phyloP scores from a whole-genome alignment of 129 eudicot species.

The Artemisia tridentata region DNA sequence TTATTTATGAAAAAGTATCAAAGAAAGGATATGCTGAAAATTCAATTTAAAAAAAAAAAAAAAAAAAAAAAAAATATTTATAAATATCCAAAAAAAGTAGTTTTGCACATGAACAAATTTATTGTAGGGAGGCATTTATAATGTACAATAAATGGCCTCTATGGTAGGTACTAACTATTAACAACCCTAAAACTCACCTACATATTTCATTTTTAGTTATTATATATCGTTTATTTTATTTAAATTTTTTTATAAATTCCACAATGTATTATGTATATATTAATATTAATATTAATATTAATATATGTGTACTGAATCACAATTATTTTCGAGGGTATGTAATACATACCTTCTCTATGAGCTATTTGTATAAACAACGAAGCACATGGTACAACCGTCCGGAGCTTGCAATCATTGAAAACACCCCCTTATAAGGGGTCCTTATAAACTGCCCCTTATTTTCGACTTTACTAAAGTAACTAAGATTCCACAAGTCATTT shows the following conservation, averaged over 20 bases:
- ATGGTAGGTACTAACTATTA: slow-evolving; percentile 36
- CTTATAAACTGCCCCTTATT: too few relatives aligned
- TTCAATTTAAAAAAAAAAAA: background rate
- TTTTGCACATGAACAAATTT: slow-evolving; percentile 35
- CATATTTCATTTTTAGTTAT: slow-evolving; percentile 15
- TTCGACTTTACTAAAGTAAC: background rate
- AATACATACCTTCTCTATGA: too few relatives aligned
- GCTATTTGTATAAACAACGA: too few relatives aligned
- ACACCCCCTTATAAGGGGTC: too few relatives aligned
- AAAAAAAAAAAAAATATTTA: background rate
- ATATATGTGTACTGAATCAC: background rate
- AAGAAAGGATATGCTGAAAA: background rate
- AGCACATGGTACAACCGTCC: too few relatives aligned
- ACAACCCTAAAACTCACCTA: slow-evolving; percentile 30
- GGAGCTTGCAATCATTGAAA: too few relatives aligned
- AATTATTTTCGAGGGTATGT: slow-evolving; percentile 17
- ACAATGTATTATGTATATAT: background rate
- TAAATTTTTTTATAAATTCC: background rate
- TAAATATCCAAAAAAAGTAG: slow-evolving; percentile 25
- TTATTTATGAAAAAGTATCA: background rate
- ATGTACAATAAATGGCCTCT: slow-evolving; percentile 39
- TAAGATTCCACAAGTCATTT: background rate
- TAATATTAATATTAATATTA: too few relatives aligned
- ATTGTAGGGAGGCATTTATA: slow-evolving; percentile 31
- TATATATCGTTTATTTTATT: background rate